Base-by-base conservation (phyloP, 331 rosid species). In the Malus hybrid region DNA sequence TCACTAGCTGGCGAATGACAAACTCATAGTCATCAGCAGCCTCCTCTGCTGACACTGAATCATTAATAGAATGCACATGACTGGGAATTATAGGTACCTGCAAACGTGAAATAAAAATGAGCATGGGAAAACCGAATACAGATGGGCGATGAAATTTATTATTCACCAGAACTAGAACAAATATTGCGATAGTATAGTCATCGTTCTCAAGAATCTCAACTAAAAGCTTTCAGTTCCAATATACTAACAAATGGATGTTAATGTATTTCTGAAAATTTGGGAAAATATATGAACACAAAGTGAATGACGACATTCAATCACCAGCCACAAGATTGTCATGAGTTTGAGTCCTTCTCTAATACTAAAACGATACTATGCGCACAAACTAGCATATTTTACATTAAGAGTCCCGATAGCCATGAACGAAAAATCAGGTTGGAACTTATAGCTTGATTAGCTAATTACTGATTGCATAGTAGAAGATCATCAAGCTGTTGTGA, bases 31-130 rank as follows among this genome's bases (percentile, higher is more conserved):
- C 97, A 69, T 81, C 85, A 20, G 99, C 96, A 66, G 99, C 99
- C 79, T 90, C 96, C 87, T 95, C 99, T 12, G 97, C 98, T 57
- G 99, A 88, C 71, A 95, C 86, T 0, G 93, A 86, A 80, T 92
- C 97, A 34, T 95, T 95, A 71, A 95, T 90, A 22, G 99, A 90
- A 83, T 84, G 89, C 71, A 91, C 96, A 55, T 92, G 99, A 65
- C 96, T 92, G 27, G 93, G 96, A 82, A 90, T 86, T 81, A 95
- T 83, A 31, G 98, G 98, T 36, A 92, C 93, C 99, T 95, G 89
- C 65, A 44, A 63, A 71, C 61, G 34, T 67, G 74, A 77, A 64
- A 50, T 2, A 67, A 73, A 82, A 63, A 77, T 46, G 56, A 80
- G 79, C 73, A 81, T 73, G 64, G 82, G 64, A 69, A 36, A 7